Percentiles rank a stretch among this genome's conserved stretches.
These are phyloP conservation scores for Starmerella bacillaris DNA, from an alignment of 805 yeast species.

Conservation along the genomic window DNA sequence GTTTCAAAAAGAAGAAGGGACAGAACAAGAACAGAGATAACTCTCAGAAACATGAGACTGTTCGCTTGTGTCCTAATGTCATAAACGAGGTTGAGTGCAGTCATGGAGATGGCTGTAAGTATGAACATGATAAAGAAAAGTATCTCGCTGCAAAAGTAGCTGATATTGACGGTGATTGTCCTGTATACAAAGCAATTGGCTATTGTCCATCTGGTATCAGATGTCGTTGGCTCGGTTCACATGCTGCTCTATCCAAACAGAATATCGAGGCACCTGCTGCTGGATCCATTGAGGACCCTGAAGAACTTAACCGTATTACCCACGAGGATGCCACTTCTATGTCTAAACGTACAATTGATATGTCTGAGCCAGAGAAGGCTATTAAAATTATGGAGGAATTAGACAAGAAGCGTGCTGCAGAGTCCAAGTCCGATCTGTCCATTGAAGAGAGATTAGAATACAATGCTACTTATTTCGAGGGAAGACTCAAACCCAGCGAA, in stretches of 20 bases:
- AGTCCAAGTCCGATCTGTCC: conserved; percentile 35
- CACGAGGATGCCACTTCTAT: conserved; percentile 20
- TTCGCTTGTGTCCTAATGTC: conserved; percentile 15
- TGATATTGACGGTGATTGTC: conserved; percentile 67
- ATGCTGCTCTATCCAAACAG: conserved; percentile 20
- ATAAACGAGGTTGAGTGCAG: conserved; percentile 23
- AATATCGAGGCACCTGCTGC: background rate
- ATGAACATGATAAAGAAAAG: conserved; percentile 50
- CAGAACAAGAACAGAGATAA: conserved; percentile 18
- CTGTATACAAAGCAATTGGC: conserved; percentile 66
- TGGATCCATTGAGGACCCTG: conserved; percentile 6
- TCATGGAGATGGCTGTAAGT: conserved; percentile 57
- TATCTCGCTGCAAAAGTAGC: conserved; percentile 49
- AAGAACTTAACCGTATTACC: conserved; percentile 8
- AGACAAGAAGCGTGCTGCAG: conserved; percentile 9
- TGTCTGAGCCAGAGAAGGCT: conserved; percentile 39
- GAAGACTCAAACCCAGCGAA: conserved; percentile 62
- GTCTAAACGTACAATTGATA: conserved; percentile 44
- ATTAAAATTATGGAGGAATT: conserved; percentile 33
- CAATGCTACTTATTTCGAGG: conserved; percentile 45
- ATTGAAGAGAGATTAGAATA: conserved; percentile 36
- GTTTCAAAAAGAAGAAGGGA: conserved; percentile 16
- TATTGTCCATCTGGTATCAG: conserved; percentile 83
- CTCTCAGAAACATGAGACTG: conserved; percentile 14
- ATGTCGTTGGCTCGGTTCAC: conserved; percentile 78